These are phyloP conservation scores for Mycena epipterygia DNA, from an alignment of 768 basidiomycete genomes.

Conservation along the genomic window DNA sequence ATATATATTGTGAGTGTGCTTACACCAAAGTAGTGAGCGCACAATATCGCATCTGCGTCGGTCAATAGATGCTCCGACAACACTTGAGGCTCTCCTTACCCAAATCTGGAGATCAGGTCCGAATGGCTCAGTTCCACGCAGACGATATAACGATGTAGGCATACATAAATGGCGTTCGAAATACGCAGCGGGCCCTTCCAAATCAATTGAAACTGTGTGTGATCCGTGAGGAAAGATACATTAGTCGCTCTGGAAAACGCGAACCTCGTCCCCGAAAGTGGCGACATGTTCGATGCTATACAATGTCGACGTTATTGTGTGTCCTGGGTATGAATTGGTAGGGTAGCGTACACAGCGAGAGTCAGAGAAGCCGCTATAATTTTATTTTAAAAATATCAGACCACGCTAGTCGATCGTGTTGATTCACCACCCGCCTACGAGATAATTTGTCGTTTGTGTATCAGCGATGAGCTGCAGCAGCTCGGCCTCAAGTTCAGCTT, in stretches of 20 bases:
- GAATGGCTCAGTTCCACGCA: neutral
- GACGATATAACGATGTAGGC: no score
- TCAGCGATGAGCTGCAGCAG: constrained; percentile 2
- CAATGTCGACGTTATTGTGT: neutral
- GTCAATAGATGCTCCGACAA: neutral
- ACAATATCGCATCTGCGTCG: neutral
- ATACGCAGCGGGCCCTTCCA: neutral
- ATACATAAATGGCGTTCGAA: neutral
- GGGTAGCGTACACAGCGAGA: neutral
- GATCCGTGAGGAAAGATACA: neutral
- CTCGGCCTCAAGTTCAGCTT: neutral
- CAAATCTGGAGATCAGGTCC: neutral
- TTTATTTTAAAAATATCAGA: neutral
- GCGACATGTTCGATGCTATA: neutral
- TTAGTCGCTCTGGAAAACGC: neutral
- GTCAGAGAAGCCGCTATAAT: neutral
- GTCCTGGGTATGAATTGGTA: neutral
- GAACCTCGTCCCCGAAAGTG: neutral
- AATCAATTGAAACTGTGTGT: neutral
- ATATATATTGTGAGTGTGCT: neutral
- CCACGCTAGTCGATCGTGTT: no score
- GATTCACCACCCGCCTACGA: neutral
- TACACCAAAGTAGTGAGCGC: neutral
- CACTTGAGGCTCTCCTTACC: neutral
- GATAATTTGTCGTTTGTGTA: constrained; percentile 1